phyloP scores from a whole-genome alignment of 441 rosid genomes.

The Syzygium malaccense region DNA sequence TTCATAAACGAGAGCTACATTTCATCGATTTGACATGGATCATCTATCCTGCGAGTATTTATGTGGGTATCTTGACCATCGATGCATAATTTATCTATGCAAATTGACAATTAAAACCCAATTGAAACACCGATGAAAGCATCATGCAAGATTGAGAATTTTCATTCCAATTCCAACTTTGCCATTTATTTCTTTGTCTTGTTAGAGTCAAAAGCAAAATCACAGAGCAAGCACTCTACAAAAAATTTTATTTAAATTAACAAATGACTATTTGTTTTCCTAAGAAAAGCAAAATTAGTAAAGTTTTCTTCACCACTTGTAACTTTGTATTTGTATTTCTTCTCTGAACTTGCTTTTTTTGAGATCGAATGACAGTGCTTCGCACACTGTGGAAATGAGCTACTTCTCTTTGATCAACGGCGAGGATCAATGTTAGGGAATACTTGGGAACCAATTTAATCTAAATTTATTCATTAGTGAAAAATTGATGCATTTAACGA shows the following conservation, averaged over 20 bases:
- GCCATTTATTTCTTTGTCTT: neutral
- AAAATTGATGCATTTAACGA: neutral
- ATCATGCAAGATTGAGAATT: neutral
- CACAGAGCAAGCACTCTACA: neutral
- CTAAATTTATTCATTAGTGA: neutral
- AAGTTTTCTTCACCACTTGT: rapidly evolving
- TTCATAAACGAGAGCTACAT: neutral
- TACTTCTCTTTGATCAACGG: neutral
- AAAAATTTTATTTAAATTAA: neutral
- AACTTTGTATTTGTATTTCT: neutral
- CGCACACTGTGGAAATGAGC: neutral
- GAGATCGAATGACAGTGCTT: rapidly evolving
- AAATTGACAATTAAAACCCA: neutral
- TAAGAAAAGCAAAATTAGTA: neutral
- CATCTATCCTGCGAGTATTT: neutral
- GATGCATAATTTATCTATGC: neutral
- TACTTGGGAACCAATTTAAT: neutral
- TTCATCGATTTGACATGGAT: neutral
- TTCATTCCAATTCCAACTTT: neutral
- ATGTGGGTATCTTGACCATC: neutral
- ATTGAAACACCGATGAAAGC: neutral
- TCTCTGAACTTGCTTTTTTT: neutral
- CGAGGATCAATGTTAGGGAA: neutral
- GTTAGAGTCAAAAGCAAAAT: neutral
- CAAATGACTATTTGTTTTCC: neutral